These are phyloP conservation scores for Moniliophthora roreri DNA, from an alignment of 1,284 basidiomycete species.

Conservation along the genomic window DNA sequence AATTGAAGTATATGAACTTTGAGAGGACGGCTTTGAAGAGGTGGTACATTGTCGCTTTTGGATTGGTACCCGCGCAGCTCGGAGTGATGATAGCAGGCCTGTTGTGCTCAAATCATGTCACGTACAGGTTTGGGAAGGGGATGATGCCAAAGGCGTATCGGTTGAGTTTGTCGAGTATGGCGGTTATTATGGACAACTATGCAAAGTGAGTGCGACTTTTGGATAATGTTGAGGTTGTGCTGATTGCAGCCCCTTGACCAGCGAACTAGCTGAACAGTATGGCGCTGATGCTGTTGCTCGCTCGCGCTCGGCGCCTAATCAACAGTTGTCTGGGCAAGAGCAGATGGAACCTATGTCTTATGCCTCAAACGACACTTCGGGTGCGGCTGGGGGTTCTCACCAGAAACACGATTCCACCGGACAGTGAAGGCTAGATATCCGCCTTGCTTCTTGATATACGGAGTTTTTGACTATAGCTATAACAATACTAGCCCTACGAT, in stretches of 20 bases:
- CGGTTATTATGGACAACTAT: constrained; percentile 73
- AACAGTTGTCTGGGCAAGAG: too few species aligned
- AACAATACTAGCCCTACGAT: too few species aligned
- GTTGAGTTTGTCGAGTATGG: constrained; percentile 62
- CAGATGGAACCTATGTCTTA: too few species aligned
- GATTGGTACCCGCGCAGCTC: constrained; percentile 57
- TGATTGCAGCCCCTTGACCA: neutral
- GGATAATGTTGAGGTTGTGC: neutral
- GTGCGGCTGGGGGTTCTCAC: too few species aligned
- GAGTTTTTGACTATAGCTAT: too few species aligned
- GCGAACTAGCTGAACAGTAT: constrained; percentile 9
- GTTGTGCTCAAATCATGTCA: constrained; percentile 72
- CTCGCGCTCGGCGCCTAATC: neutral
- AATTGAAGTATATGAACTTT: constrained; percentile 52
- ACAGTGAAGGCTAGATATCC: too few species aligned
- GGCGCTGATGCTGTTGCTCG: constrained; percentile 4
- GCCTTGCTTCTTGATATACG: too few species aligned
- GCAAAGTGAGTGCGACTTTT: constrained; percentile 46
- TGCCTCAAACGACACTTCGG: too few species aligned
- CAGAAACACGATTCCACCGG: too few species aligned
- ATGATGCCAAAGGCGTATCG: constrained; percentile 75
- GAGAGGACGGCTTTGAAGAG: constrained; percentile 48
- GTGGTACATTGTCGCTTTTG: constrained; percentile 60
- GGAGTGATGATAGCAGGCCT: constrained; percentile 53
- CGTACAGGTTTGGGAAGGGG: constrained; percentile 76